Evolutionary conservation across 1,139 yeast species (phyloP).

Genomic region (Debaryomycetaceae sp.): DNA sequence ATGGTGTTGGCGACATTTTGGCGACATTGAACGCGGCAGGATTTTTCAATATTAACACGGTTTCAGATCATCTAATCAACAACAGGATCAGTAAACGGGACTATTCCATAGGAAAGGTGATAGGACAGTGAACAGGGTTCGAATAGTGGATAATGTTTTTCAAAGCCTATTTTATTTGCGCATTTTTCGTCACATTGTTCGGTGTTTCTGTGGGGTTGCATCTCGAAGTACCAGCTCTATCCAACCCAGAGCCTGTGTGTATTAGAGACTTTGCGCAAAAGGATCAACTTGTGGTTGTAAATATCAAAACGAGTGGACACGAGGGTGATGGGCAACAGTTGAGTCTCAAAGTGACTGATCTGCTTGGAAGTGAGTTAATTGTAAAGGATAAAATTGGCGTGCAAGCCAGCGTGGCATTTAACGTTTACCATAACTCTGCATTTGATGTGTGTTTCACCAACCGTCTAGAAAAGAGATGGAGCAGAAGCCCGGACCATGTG

Average conservation of each 20-base stretch:
- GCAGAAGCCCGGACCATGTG: conserved; percentile 31
- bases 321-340: conserved; percentile 84
- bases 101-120: background rate
- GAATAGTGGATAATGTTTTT: background rate
- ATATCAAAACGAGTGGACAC: conserved; percentile 67
- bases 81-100: background rate
- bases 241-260: conserved; percentile 51
- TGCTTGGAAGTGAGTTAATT: conserved; percentile 70
- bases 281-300: conserved; percentile 83
- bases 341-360: conserved; percentile 58
- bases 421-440: conserved; percentile 78
- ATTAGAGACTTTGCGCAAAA: conserved; percentile 85
- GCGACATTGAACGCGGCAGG: background rate
- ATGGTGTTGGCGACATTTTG: background rate
- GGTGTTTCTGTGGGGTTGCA: conserved; percentile 25
- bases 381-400: conserved; percentile 66
- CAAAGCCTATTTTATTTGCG: background rate
- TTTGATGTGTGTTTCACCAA: conserved; percentile 91
- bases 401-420: conserved; percentile 69
- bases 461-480: conserved; percentile 37
- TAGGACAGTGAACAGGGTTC: background rate
- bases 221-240: conserved; percentile 37
- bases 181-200: conserved; percentile 16
- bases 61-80: background rate
- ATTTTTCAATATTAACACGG: background rate